Evolutionary conservation across 306 rosid genomes (phyloP), one percentile per base, ranked within the genome.

Genomic region (Neltuma alba): DNA sequence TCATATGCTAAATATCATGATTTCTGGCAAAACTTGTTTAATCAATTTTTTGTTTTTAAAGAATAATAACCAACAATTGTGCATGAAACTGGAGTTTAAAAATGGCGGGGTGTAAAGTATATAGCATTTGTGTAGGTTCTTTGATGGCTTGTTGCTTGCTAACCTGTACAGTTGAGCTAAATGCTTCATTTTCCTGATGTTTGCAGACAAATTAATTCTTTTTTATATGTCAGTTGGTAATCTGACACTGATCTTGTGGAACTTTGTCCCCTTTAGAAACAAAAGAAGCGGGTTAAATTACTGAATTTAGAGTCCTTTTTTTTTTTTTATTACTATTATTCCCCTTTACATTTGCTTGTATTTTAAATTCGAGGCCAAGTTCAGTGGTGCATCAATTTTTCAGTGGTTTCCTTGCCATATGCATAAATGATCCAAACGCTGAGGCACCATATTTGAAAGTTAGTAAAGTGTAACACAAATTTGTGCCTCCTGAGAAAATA

Each of bases 401-500:
- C 67, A 44, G 37, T 47, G n/a, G 30, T 48, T 66, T 37, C 57
- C 55, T 40, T 54, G 72, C 42, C 13, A 30, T 41, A 36, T 40
- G 0, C 47, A 10, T 66, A 66, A 37, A 4, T 38, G 50, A 38
- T 66, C 33, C 33, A 66, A 7, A 38, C 0, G 21, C 48, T 21
- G 50, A 9, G 31, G 33, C 72, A 38, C 4, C 33, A 65, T 41
- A 75, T 69, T 14, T 68, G 41, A 28, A 34, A 70, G 55, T 44
- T 52, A 73, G 38, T n/a, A 38, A 66, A n/a, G 30, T 34, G 47
- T 3, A 34, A 34, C 27, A 65, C 13, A 65, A 34, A 36, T 7
- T 15, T 36, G 70, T 65, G 44, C 70, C 70, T 65, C 28, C 7
- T 63, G 36, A 63, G 69, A 63, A 63, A 34, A 20, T 78, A 74